A percentile compares a stretch with the other conserved stretches of the same genome.
Conservation (phyloP, 202 grass and related monocot species). For the Schoenoplectus triqueter region DNA sequence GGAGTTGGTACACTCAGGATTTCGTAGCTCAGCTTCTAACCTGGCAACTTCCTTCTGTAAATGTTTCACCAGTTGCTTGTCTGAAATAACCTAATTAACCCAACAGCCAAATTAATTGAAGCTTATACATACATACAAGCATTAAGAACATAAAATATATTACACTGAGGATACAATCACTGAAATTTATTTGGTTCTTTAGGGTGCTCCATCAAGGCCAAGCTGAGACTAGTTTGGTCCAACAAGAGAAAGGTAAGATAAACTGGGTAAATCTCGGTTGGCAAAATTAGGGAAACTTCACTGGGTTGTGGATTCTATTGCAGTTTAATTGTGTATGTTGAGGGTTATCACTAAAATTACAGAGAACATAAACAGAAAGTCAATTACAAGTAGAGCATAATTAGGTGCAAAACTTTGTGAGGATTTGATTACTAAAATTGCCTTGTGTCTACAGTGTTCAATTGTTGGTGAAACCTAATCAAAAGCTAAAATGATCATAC, state of each 20-base stretch:
- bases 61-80: conserved; percentile 94
- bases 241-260: not conserved
- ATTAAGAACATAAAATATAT: not conserved
- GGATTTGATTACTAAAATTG: too few relatives aligned
- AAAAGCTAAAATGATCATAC: conserved; percentile 40
- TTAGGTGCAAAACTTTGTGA: too few relatives aligned
- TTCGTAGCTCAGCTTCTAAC: conserved; percentile 78
- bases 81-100: conserved; percentile 73
- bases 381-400: not conserved
- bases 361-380: not conserved
- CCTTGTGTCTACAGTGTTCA: not conserved
- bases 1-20: conserved; percentile 59
- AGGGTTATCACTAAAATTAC: not conserved
- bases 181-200: not conserved
- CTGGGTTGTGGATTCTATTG: not conserved
- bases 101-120: conserved; percentile 8
- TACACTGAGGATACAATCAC: not conserved
- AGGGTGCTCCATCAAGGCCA: not conserved
- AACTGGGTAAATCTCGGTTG: not conserved
- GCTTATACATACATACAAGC: conserved; percentile 7
- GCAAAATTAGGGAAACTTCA: not conserved
- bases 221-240: not conserved
- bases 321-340: conserved; percentile 4
- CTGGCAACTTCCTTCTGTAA: conserved; percentile 89
- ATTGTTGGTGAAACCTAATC: not conserved